Evolutionary conservation across 2,329 filamentous ascomycete genomes (phyloP), one percentile per base, ranked within the genome.

Genomic region (Calonectria naviculata): DNA sequence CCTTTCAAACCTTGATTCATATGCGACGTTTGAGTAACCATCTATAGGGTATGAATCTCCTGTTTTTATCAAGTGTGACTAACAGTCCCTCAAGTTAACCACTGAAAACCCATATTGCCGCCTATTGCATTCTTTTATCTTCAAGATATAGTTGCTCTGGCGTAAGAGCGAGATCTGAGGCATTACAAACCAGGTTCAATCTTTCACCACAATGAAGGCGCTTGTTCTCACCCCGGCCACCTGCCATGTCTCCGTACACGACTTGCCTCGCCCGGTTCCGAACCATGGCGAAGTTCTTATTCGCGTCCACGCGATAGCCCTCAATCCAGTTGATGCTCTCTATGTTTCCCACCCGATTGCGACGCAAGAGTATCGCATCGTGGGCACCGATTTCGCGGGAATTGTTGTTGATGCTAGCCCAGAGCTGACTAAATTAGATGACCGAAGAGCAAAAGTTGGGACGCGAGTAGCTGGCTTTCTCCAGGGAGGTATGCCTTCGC

Each of bases 361-460:
- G 1, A 34, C 58, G 8, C 44, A 75, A 47, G 42, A 80, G 67
- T 41, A 79, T 4, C 78, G 84, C 1, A 74, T 80, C 0, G 70
- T 86, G 1, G 84, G 85, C 7, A 84, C 80, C 49, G 84, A 86
- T 67, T 86, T 86, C 52, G 79, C 84, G 0, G 85, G 85, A 3
- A 58, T 75, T 0, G 74, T 86, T 17, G 74, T 79, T 0, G 68
- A 74, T 6, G 67, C 76, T 13, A 74, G 70, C 8, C 24, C 44
- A 1, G 74, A 71, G 1, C 72, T 77, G 7, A 60, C 17, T n/a
- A 58, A 19, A 3, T 67, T 24, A 4, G 34, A 46, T 3, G 76
- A 79, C 65, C 6, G 52, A 1, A 72, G 78, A 9, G 52, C 66
- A 0, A 75, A 78, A 42, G 10, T 67, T 4, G 84, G 83, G 5